phyloP scores from a whole-genome alignment of 1,139 yeast species.

The Yamadazyma atlantica region DNA sequence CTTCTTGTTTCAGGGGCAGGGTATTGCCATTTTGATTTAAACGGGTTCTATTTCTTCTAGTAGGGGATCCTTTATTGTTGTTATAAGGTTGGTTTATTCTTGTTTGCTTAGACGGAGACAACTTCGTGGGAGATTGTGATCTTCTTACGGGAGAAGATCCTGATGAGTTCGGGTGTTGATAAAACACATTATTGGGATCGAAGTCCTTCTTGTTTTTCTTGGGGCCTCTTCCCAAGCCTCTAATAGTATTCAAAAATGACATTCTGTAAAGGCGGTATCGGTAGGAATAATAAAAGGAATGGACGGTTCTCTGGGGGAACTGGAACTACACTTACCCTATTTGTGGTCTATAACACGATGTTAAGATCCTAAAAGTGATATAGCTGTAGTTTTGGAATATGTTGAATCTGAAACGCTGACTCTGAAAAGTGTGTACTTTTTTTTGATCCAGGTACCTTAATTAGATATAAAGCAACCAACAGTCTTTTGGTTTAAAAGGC shows the following conservation, averaged over 20 bases:
- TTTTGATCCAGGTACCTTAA: no score
- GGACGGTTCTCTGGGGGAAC: neutral
- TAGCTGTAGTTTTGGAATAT: no score
- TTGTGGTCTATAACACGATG: no score
- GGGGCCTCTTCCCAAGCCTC: slow-evolving; percentile 67
- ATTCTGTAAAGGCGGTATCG: slow-evolving; percentile 16
- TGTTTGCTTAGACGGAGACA: slow-evolving; percentile 32
- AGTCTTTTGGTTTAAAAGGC: no score
- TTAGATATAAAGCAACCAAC: no score
- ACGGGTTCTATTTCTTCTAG: slow-evolving; percentile 26
- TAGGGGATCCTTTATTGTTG: slow-evolving; percentile 33
- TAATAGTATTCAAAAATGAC: slow-evolving; percentile 47
- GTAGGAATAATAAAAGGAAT: neutral
- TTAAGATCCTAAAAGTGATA: no score
- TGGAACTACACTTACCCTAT: no score
- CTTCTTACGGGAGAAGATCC: slow-evolving; percentile 33
- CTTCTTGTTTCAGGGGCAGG: slow-evolving; percentile 16
- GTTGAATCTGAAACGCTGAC: no score
- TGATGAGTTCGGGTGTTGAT: slow-evolving; percentile 33
- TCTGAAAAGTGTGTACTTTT: no score
- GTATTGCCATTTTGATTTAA: slow-evolving; percentile 5
- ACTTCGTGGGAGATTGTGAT: slow-evolving; percentile 33
- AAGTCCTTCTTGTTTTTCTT: slow-evolving; percentile 51
- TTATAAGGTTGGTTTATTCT: slow-evolving; percentile 19
- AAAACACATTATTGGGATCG: slow-evolving; percentile 35